Conservation (phyloP, 1,284 basidiomycete species). For the Rhizoctonia solani region DNA sequence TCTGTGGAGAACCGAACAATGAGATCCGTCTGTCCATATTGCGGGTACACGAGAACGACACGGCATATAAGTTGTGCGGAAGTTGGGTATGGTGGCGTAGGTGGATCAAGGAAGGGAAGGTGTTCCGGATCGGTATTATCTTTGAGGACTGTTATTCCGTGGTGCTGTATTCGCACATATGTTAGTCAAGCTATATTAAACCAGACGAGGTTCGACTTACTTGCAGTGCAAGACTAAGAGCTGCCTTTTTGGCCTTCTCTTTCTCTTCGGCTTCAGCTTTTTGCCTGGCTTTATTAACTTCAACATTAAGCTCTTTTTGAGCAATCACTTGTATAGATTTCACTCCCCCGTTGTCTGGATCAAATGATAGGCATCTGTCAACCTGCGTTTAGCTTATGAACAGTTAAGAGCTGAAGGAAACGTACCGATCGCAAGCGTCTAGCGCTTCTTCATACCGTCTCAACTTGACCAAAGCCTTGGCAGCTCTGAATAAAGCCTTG, state of each 20-base stretch:
- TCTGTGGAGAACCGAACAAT: slow-evolving; percentile 86
- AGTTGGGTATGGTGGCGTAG: slow-evolving; percentile 55
- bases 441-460: slow-evolving; percentile 76
- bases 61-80: slow-evolving; percentile 69
- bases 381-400: background rate
- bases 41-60: slow-evolving; percentile 91
- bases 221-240: slow-evolving; percentile 57
- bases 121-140: slow-evolving; percentile 59
- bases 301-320: slow-evolving; percentile 41
- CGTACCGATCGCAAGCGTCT: slow-evolving; percentile 68
- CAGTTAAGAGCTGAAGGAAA: background rate
- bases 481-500: slow-evolving; percentile 86
- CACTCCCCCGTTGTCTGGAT: slow-evolving; percentile 59
- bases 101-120: slow-evolving; percentile 59
- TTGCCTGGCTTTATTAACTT: slow-evolving; percentile 37
- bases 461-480: slow-evolving; percentile 71
- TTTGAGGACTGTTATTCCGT: slow-evolving; percentile 62
- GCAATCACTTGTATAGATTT: slow-evolving; percentile 55
- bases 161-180: slow-evolving; percentile 53
- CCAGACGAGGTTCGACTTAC: slow-evolving; percentile 49
- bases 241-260: slow-evolving; percentile 54
- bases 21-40: slow-evolving; percentile 85
- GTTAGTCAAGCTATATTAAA: background rate
- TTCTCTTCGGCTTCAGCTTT: slow-evolving; percentile 56
- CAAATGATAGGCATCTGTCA: slow-evolving; percentile 57